phyloP scores from a whole-genome alignment of 805 yeast genomes.

The Metschnikowia colocasiae region DNA sequence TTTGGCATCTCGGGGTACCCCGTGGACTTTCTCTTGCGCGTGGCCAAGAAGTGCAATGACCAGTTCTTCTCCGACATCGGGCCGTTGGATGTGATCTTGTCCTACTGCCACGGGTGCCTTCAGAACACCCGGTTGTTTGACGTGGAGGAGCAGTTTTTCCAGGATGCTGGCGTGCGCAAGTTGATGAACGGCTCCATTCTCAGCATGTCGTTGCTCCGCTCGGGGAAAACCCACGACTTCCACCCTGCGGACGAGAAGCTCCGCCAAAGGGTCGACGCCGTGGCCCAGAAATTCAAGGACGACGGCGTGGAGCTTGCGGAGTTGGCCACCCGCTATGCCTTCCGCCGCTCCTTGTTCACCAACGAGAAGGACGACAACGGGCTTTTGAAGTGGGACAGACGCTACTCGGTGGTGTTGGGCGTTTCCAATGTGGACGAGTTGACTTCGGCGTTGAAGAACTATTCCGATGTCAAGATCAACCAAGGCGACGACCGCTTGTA shows the following conservation, averaged over 20 bases:
- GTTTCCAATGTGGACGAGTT: constrained; percentile 64
- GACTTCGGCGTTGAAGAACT: constrained; percentile 55
- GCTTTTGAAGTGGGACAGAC: constrained; percentile 22
- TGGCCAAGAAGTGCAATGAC: constrained; percentile 39
- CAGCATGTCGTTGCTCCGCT: constrained; percentile 80
- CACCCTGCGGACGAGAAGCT: constrained; percentile 74
- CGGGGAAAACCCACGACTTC: constrained; percentile 63
- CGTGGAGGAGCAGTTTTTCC: constrained; percentile 46
- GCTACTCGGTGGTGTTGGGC: constrained; percentile 70
- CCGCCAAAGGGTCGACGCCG: constrained; percentile 46
- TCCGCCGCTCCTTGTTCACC: constrained; percentile 36
- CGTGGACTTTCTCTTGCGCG: constrained; percentile 56
- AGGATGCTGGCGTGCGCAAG: constrained; percentile 51
- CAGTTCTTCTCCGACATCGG: constrained; percentile 45
- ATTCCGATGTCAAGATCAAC: constrained; percentile 39
- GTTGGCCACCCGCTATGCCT: constrained; percentile 73
- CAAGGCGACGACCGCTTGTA: constrained; percentile 45
- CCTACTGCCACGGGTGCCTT: constrained; percentile 77
- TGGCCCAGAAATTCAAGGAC: constrained; percentile 37
- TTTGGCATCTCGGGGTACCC: constrained; percentile 91
- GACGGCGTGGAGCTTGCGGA: constrained; percentile 66
- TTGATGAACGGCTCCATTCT: constrained; percentile 82
- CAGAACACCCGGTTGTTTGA: constrained; percentile 61
- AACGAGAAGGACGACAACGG: constrained; percentile 5
- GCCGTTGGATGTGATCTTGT: constrained; percentile 67